Evolutionary conservation across 306 rosid species (phyloP).

Genomic region (Vigna hirtella): DNA sequence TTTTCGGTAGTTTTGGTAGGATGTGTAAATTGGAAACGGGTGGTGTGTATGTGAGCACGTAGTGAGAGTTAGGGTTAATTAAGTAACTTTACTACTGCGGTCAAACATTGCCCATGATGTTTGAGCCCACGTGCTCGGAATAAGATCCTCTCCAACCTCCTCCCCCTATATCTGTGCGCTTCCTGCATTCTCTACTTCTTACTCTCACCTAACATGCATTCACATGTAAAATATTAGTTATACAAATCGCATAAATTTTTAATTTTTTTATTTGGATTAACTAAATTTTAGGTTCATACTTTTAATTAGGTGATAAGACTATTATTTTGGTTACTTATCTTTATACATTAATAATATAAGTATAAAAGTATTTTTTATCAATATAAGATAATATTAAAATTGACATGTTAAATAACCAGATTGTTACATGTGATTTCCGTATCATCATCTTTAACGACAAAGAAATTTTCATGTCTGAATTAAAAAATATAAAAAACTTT

Average conservation of each 20-base stretch:
- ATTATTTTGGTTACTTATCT: no score
- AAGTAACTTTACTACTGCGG: slow-evolving; percentile 3
- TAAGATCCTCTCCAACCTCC: neutral
- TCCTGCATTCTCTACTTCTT: neutral
- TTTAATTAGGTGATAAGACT: no score
- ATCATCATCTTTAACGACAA: no score
- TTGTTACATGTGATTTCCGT: no score
- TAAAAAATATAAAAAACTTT: no score
- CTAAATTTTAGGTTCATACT: no score
- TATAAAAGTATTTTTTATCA: no score
- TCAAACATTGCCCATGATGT: neutral
- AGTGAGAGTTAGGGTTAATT: neutral
- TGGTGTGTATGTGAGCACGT: neutral
- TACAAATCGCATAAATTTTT: neutral
- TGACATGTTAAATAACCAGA: no score
- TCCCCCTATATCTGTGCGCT: neutral
- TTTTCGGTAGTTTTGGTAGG: neutral
- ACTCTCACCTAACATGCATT: neutral
- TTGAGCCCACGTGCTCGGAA: slow-evolving; percentile 22
- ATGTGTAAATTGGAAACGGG: neutral
- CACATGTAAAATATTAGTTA: neutral
- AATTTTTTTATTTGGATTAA: no score
- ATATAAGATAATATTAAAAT: no score
- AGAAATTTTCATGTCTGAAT: no score
- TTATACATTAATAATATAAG: no score